Percentiles rank a stretch among this genome's conserved stretches.
phyloP scores from a whole-genome alignment of 192 early-diverging fungal genomes.

The Backusella luteola region DNA sequence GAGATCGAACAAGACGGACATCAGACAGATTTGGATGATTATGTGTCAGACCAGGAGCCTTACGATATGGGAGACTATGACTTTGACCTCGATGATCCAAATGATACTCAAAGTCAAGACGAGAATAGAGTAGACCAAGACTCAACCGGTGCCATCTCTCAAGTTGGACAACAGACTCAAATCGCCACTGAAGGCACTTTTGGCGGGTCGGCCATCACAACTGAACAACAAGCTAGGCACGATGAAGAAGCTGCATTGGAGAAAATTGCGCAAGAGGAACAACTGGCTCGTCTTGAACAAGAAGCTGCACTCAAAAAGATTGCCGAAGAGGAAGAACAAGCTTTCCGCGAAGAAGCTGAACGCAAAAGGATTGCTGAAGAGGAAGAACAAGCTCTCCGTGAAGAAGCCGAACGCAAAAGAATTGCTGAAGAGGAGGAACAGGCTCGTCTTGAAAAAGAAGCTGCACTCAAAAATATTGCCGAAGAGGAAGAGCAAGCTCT shows the following conservation, averaged over 20 bases:
- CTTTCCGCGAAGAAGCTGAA: background rate
- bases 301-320: background rate
- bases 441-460: background rate
- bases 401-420: background rate
- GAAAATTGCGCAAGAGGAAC: background rate
- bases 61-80: background rate
- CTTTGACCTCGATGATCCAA: background rate
- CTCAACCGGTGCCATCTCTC: too few species aligned
- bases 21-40: too few species aligned
- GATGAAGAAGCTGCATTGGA: background rate
- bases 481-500: background rate
- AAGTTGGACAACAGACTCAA: background rate
- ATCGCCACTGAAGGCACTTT: background rate
- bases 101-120: background rate
- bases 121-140: background rate
- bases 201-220: too few species aligned
- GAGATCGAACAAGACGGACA: too few species aligned
- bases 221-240: too few species aligned
- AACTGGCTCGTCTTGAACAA: background rate
- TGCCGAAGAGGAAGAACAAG: background rate
- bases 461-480: background rate
- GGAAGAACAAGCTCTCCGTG: background rate
- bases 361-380: background rate
- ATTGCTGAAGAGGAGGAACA: background rate
- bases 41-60: background rate